These are phyloP conservation scores for Huntiella abstrusa DNA, from an alignment of 2,329 filamentous ascomycete species.

Conservation along the genomic window DNA sequence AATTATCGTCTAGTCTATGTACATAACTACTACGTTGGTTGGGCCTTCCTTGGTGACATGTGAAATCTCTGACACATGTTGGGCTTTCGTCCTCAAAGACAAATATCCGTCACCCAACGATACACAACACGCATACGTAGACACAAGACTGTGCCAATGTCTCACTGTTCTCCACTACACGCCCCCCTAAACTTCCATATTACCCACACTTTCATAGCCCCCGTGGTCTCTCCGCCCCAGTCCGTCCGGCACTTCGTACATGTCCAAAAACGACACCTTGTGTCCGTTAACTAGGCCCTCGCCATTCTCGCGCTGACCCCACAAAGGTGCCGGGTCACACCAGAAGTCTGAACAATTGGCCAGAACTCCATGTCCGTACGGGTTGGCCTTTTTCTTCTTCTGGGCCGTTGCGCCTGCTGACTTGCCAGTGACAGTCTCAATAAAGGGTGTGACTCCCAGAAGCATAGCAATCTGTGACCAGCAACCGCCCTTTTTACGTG, in stretches of 20 bases:
- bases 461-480: slow-evolving; percentile 66
- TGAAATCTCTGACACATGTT: no score
- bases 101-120: neutral
- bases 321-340: slow-evolving; percentile 72
- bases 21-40: no score
- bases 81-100: neutral
- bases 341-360: slow-evolving; percentile 93
- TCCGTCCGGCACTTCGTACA: slow-evolving; percentile 70
- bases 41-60: no score
- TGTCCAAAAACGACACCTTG: slow-evolving; percentile 64
- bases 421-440: slow-evolving; percentile 75
- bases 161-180: slow-evolving; percentile 9
- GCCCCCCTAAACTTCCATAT: slow-evolving; percentile 31
- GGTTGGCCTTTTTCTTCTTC: slow-evolving; percentile 48
- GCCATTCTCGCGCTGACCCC: slow-evolving; percentile 56
- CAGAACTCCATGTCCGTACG: slow-evolving; percentile 67
- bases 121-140: slow-evolving; percentile 1
- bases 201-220: slow-evolving; percentile 45
- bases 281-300: slow-evolving; percentile 59
- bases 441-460: slow-evolving; percentile 80
- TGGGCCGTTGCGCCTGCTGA: slow-evolving; percentile 23
- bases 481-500: slow-evolving; percentile 40
- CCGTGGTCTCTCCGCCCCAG: slow-evolving; percentile 29
- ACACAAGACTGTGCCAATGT: neutral
- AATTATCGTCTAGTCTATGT: no score